Base-by-base conservation (phyloP, 2,329 filamentous ascomycete genomes). In the Phoma sp. region DNA sequence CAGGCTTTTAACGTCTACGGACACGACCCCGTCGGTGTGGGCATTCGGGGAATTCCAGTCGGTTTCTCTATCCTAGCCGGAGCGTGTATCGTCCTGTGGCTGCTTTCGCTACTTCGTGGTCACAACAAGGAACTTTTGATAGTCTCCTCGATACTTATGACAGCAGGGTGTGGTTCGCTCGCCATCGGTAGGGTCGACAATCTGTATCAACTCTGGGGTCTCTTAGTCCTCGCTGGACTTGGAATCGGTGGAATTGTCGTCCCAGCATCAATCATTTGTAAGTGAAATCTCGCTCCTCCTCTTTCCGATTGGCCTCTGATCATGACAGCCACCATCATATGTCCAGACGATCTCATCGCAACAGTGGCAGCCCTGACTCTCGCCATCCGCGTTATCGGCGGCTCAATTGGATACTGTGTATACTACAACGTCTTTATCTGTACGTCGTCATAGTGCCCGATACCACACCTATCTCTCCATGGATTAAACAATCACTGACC, bases 241-340 rank as follows among this genome's bases (percentile, higher is more conserved):
- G 87, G 87, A 6, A 86, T 89, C 19, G 87, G 87, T 12, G 87
- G 85, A 0, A 88, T 89, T 39, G 83, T 89, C 12, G 84, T 90
- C 6, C 87, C 87, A 1, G 84, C 85, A 2, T 86, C 84, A 1
- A 86, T 89, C 57, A 87, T 89, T n/a, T 64, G 58, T 61, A 56
- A 56, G 61, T 54, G 6, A 13, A 1, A 2, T 24, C 1, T 5
- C 2, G 12, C 2, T 17, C 21, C 13, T n/a, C 6, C 22, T 17
- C 13, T 6, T 4, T 15, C 10, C 6, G 33, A 48, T 15, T 8
- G 33, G 2, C 31, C 13, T 4, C 61, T 63, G 10, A 63, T 8
- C 13, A 15, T 6, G 5, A 8, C 9, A 62, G 84, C 85, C 4
- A 87, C 85, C 2, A 88, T 90, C 64, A 85, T 90, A 63, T 88